Base-by-base conservation (phyloP, 352 stramenopile genomes). In the Phytophthora syringae region DNA sequence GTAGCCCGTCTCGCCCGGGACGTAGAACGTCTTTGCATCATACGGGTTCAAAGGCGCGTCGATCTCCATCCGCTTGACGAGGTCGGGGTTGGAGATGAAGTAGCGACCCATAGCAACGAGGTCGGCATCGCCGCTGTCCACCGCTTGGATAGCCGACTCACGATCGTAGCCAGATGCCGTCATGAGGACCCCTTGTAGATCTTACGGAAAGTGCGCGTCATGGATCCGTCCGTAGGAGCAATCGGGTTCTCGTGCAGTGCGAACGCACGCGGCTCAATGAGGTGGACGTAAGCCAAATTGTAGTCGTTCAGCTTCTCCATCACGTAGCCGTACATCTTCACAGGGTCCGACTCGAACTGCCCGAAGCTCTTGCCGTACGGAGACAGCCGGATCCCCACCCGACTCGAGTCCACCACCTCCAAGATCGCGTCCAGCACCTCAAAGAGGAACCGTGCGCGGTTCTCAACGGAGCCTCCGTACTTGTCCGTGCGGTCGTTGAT, bases 401-500 rank as follows among this genome's bases (percentile, higher is more conserved):
- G 62, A 37, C 66, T 76, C 32, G 71, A 77, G 50, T 70, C 60
- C n/a, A 76, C 62, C 9, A 73, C 73, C 40, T 80, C 61, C 9
- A 68, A 44, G 30, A 92, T 70, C 0, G 72, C 75, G 59, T 92
- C 73, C 59, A 97, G 28, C 36, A 80, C 55, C 59, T 96, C 69
- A 39, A 77, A 77, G 18, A 77, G 25, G 43, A 77, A 70, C 11
- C 69, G 64, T 11, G 69, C 64, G 7, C 69, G 69, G 64, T 74
- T 77, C 55, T 77, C 64, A 2, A 74, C 25, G 20, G 69, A 70
- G 9, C 82, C 90, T n/a, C 89, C 90, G 57, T 97, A 97, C 45
- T 84, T 64, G 76, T 97, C 90, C 1, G 77, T 89, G 30, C 87
- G 83, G 16, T 77, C 74, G 75, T 97, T 98, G 52, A 77, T 72